A percentile compares a stretch with the other conserved stretches of the same genome.
These are phyloP conservation scores for Nadsonia fulvescens DNA, from an alignment of 805 yeast species.

Conservation along the genomic window DNA sequence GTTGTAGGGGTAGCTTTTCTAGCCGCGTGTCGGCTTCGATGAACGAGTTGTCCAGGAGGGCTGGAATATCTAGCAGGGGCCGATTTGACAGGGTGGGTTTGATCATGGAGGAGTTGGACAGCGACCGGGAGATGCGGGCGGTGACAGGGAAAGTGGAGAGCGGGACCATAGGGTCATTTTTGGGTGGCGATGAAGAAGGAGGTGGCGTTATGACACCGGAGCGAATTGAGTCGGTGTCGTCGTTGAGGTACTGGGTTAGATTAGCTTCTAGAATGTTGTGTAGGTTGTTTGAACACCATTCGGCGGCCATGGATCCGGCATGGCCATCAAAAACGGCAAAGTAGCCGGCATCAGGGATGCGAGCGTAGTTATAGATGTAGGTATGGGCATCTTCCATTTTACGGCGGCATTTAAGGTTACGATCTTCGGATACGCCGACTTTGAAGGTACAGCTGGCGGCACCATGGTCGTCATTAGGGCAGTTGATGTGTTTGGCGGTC, in stretches of 20 bases:
- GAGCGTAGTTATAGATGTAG: conserved; percentile 83
- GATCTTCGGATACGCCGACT: conserved; percentile 87
- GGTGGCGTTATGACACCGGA: too few species aligned
- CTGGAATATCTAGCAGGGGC: conserved; percentile 1
- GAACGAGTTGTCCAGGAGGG: conserved; percentile 42
- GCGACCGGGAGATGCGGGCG: not conserved
- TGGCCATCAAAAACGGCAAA: conserved; percentile 95
- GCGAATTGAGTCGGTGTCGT: too few species aligned
- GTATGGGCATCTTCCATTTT: conserved; percentile 96
- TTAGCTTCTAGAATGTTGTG: conserved; percentile 36
- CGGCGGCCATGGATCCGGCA: conserved; percentile 83
- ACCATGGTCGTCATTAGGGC: not conserved
- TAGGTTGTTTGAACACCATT: conserved; percentile 82
- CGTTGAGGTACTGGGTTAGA: conserved; percentile 21
- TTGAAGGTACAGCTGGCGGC: conserved; percentile 27
- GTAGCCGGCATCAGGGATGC: conserved; percentile 67
- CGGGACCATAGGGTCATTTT: too few species aligned
- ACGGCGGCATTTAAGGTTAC: conserved; percentile 60
- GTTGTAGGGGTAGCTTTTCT: conserved; percentile 39
- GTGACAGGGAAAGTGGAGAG: too few species aligned
- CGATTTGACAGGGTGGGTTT: conserved; percentile 39
- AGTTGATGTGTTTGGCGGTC: not conserved
- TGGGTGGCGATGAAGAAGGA: too few species aligned
- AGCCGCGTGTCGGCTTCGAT: conserved; percentile 57
- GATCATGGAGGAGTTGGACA: conserved; percentile 4